phyloP scores from a whole-genome alignment of 2,329 filamentous ascomycete species.

The Cordyceps cateniannulata region DNA sequence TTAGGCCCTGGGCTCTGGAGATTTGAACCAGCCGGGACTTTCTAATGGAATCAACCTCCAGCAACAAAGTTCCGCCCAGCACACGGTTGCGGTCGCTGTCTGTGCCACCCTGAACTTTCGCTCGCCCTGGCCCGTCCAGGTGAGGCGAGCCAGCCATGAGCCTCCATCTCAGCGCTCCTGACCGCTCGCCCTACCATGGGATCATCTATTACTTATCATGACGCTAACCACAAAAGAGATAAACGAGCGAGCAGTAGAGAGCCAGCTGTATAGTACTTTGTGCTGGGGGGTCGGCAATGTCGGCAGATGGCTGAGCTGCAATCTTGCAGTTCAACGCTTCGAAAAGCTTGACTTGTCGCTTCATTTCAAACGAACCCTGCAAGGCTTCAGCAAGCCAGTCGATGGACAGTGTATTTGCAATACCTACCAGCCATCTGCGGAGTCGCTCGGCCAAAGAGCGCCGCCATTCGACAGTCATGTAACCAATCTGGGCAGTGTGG shows the following conservation, averaged over 20 bases:
- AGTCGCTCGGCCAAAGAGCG: neutral
- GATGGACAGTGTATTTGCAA: neutral
- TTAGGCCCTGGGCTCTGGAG: no score
- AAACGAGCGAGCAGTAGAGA: neutral
- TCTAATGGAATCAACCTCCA: no score
- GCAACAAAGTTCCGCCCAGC: no score
- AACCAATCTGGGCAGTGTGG: neutral
- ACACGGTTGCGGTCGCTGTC: neutral
- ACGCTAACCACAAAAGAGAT: neutral
- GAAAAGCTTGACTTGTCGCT: neutral
- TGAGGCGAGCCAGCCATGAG: neutral
- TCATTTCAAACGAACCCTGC: neutral
- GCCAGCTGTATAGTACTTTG: neutral
- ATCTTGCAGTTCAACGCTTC: neutral
- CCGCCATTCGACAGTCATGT: slow-evolving; percentile 6
- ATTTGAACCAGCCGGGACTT: no score
- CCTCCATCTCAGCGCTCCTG: neutral
- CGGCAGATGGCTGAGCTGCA: neutral
- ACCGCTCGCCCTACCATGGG: neutral
- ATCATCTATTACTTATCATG: neutral
- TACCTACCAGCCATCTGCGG: neutral
- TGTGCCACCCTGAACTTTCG: neutral
- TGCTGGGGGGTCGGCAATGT: neutral
- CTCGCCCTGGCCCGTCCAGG: neutral
- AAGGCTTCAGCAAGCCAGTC: slow-evolving; percentile 1